These are phyloP conservation scores for Hypoxylon trugodes DNA, from an alignment of 495 filamentous ascomycete species.

Conservation along the genomic window DNA sequence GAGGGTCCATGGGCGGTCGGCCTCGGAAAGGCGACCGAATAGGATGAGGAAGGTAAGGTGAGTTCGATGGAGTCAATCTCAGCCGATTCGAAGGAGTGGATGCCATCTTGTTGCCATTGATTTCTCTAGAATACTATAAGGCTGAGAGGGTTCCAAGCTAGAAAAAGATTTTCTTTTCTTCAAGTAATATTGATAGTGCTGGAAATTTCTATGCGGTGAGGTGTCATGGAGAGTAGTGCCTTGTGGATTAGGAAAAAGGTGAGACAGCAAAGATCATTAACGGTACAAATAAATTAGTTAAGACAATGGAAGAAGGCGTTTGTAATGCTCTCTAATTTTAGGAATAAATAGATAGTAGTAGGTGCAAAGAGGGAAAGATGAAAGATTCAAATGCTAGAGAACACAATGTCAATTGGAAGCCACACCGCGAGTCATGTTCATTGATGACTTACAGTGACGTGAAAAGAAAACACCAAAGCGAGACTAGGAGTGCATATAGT, in stretches of 20 bases:
- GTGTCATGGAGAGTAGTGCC: constrained; percentile 40
- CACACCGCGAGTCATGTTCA: constrained; percentile 24
- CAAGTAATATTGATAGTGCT: constrained; percentile 40
- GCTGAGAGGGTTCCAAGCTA: neutral
- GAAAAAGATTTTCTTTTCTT: constrained; percentile 8
- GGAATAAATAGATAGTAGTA: constrained; percentile 4
- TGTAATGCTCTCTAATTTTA: constrained; percentile 16
- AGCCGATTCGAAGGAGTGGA: constrained; percentile 68
- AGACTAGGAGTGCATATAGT: constrained; percentile 23
- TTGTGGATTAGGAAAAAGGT: constrained; percentile 16
- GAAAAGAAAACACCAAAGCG: constrained; percentile 27
- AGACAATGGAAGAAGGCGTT: constrained; percentile 22
- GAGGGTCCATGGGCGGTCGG: constrained; percentile 54
- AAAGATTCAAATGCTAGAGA: constrained; percentile 37
- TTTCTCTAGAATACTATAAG: constrained; percentile 24
- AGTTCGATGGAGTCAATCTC: constrained; percentile 83
- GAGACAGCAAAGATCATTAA: constrained; percentile 12
- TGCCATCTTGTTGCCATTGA: constrained; percentile 66
- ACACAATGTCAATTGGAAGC: constrained; percentile 35
- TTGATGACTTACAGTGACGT: constrained; percentile 43
- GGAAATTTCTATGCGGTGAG: constrained; percentile 34
- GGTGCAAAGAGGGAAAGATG: constrained; percentile 15
- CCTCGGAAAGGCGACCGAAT: constrained; percentile 69
- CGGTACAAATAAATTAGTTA: constrained; percentile 1
- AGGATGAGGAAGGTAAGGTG: constrained; percentile 70